These are phyloP conservation scores for Fusarium mangiferae DNA, from an alignment of 2,329 filamentous ascomycete genomes.

Conservation along the genomic window DNA sequence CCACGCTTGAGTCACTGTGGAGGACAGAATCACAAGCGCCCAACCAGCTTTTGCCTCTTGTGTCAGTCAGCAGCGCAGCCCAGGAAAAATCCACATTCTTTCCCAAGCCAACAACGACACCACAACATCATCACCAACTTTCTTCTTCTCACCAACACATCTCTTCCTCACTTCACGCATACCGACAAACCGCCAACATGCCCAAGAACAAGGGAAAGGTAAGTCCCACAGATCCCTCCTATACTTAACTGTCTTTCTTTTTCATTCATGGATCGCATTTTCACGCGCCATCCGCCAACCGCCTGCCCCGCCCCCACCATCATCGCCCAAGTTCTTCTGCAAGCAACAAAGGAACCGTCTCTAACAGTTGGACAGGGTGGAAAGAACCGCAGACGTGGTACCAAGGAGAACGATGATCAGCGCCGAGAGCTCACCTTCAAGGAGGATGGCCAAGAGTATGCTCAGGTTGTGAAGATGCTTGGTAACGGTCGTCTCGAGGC, in stretches of 20 bases:
- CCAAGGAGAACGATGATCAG: slow-evolving; percentile 99
- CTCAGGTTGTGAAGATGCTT: slow-evolving; percentile 82
- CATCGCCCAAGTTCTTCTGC: slow-evolving; percentile 27
- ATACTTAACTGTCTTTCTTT: neutral
- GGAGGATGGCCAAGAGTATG: slow-evolving; percentile 86
- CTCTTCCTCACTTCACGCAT: slow-evolving; percentile 11
- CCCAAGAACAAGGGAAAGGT: slow-evolving; percentile 99
- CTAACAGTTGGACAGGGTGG: slow-evolving; percentile 74
- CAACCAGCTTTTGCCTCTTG: slow-evolving; percentile 13
- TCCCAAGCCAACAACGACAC: slow-evolving; percentile 40
- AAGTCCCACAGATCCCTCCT: slow-evolving; percentile 46
- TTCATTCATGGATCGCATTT: slow-evolving; percentile 12
- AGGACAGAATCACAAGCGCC: slow-evolving; percentile 20
- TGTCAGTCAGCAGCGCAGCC: slow-evolving; percentile 32
- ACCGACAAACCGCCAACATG: slow-evolving; percentile 66
- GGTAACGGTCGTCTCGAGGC: slow-evolving; percentile 95
- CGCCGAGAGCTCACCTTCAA: slow-evolving; percentile 99
- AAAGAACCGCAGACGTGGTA: slow-evolving; percentile 98
- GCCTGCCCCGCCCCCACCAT: slow-evolving; percentile 47
- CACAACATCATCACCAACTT: slow-evolving; percentile 39
- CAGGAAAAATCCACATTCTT: slow-evolving; percentile 43
- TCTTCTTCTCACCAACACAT: slow-evolving; percentile 13
- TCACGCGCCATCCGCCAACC: slow-evolving; percentile 9
- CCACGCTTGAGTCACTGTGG: slow-evolving; percentile 30
- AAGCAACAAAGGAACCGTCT: slow-evolving; percentile 4